phyloP scores from a whole-genome alignment of 805 yeast genomes.

The Lipomyces sp. region DNA sequence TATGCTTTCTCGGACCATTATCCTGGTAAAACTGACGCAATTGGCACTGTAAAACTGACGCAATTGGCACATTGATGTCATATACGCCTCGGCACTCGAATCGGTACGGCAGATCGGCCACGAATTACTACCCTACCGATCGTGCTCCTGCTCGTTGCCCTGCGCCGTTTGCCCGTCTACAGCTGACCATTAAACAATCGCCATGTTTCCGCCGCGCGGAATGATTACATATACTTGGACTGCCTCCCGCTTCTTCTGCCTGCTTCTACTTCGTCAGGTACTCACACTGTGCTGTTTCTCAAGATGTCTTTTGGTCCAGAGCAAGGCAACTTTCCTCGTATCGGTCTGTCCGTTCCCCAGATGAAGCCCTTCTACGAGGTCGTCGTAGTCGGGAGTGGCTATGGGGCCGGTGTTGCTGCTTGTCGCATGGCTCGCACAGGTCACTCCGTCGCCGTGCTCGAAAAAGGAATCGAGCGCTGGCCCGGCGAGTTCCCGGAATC shows the following conservation, averaged over 20 bases:
- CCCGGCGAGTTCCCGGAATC: neutral
- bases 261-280: neutral
- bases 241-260: neutral
- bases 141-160: too few relatives aligned
- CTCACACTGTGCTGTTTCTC: neutral
- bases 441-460: neutral
- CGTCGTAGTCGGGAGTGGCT: neutral
- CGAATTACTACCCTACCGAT: too few relatives aligned
- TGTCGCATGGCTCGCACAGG: neutral
- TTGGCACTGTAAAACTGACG: too few relatives aligned
- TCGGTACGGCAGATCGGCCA: too few relatives aligned
- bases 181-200: too few relatives aligned
- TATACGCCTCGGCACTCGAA: too few relatives aligned
- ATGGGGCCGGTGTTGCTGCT: neutral
- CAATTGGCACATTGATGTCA: too few relatives aligned
- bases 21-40: too few relatives aligned
- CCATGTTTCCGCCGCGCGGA: too few relatives aligned
- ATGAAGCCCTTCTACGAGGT: conserved; percentile 1
- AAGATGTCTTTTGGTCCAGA: neutral
- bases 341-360: neutral
- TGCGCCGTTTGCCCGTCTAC: too few relatives aligned
- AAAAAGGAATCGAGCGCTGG: conserved; percentile 1
- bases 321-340: neutral
- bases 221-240: too few relatives aligned
- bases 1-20: too few relatives aligned